Percentiles rank a stretch among this genome's conserved stretches.
Conservation (phyloP, 805 yeast species). For the Pachysolen tannophilus region DNA sequence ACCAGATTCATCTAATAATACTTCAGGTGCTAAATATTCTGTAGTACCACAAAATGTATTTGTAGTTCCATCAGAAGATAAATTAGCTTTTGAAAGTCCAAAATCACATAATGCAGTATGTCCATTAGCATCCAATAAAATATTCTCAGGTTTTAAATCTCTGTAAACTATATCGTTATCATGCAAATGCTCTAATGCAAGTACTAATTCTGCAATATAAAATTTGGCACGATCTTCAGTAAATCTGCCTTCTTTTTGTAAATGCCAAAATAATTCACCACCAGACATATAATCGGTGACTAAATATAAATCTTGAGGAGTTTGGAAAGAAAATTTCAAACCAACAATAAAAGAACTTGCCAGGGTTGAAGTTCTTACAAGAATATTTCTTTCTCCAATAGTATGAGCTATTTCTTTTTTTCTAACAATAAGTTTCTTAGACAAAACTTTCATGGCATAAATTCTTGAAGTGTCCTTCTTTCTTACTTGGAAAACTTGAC, state of each 20-base stretch:
- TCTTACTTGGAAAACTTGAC: slow-evolving; percentile 93
- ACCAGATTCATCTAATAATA: slow-evolving; percentile 88
- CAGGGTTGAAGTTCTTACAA: slow-evolving; percentile 86
- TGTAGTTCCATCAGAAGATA: slow-evolving; percentile 79
- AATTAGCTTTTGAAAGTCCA: slow-evolving; percentile 90
- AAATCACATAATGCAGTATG: slow-evolving; percentile 97
- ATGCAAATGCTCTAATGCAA: slow-evolving; percentile 91
- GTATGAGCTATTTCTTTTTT: slow-evolving; percentile 98
- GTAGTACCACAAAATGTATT: slow-evolving; percentile 98
- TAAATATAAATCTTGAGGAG: slow-evolving; percentile 83
- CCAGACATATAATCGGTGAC: slow-evolving; percentile 98
- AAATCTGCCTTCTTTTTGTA: slow-evolving; percentile 94
- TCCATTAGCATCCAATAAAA: slow-evolving; percentile 90
- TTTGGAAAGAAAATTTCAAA: slow-evolving; percentile 91
- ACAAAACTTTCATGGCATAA: slow-evolving; percentile 95
- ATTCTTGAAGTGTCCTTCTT: slow-evolving; percentile 85
- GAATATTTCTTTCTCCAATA: slow-evolving; percentile 90
- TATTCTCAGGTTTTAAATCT: slow-evolving; percentile 96
- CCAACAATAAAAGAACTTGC: slow-evolving; percentile 94
- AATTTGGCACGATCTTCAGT: slow-evolving; percentile 91
- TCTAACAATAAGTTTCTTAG: slow-evolving; percentile 90
- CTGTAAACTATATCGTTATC: slow-evolving; percentile 94
- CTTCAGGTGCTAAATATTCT: slow-evolving; percentile 96
- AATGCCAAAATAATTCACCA: slow-evolving; percentile 94
- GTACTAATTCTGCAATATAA: slow-evolving; percentile 90